Evolutionary conservation across 176 grass and related monocot genomes (phyloP), one percentile per base, ranked within the genome.

Genomic region (Avena insularis): DNA sequence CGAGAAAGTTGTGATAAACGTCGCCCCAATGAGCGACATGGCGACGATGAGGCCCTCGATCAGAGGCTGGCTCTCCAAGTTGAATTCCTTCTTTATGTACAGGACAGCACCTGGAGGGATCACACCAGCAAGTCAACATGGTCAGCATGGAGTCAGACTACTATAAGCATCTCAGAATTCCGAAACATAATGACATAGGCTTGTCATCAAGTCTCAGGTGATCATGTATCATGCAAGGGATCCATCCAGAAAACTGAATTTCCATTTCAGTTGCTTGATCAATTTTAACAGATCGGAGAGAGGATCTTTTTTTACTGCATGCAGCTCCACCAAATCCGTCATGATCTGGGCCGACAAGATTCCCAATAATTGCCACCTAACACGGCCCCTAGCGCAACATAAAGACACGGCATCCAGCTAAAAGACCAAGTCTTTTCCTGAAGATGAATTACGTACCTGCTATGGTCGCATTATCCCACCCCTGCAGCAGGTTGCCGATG

Each of bases 31-130:
- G 77, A 96, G 94, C 15, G 97, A 99, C 87, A 80, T 94, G 87
- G 97, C 94, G 2, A 99, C 92, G 21, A 99, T 97, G 78, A 99
- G 92, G 14, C 97, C 97, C 89, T 94, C 97, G 13, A 99, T 89
- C 1, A 91, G 90, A 31, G 97, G 97, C 36, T 96, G 66, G 56
- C 60, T 90, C 85, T 99, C 80, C 69, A 99, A 48, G 81, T 87
- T 82, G 86, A 99, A 99, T 68, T 99, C 97, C 80, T 87, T 89
- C 82, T 97, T 99, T 85, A 99, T 97, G 88, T 97, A 99, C 55
- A 97, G 55, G 38, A 97, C 94, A 8, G 97, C 85, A 33, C 92
- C 97, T 99, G 90, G 27, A 82, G 70, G 65, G 78, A 88, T 86
- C 55, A 48, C 49, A 78, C 50, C 47, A 79, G 38, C 29, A 57